A percentile compares a stretch with the other conserved stretches of the same genome.
Evolutionary conservation across 306 rosid genomes (phyloP).

Genomic region (Sicyos edulis): DNA sequence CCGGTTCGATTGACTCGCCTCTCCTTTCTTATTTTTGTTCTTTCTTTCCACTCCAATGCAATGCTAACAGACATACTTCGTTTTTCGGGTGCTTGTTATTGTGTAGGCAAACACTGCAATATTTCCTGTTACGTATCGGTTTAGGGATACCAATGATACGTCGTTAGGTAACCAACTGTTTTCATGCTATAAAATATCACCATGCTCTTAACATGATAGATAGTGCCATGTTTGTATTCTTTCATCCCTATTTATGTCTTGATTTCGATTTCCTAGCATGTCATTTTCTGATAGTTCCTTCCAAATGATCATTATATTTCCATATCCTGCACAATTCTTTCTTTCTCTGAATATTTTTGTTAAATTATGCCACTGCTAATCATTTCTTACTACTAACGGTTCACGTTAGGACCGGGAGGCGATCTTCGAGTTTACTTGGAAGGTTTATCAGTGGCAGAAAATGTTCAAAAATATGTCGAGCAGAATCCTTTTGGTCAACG

Average conservation of each 20-base stretch:
- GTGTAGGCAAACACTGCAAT: slow-evolving; percentile 62
- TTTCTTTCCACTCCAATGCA: slow-evolving; percentile 16
- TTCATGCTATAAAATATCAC: slow-evolving; percentile 23
- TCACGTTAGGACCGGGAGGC: slow-evolving; percentile 62
- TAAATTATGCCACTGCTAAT: not conserved
- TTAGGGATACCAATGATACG: slow-evolving; percentile 35
- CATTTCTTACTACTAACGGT: not conserved
- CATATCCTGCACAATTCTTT: not conserved
- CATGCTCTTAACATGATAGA: slow-evolving; percentile 11
- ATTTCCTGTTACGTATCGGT: slow-evolving; percentile 60
- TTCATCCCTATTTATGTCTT: not conserved
- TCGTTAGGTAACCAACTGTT: slow-evolving; percentile 55
- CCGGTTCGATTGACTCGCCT: slow-evolving; percentile 50
- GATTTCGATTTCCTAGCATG: not conserved
- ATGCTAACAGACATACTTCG: not conserved
- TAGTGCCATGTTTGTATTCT: not conserved
- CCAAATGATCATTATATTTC: not conserved
- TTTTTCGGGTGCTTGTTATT: slow-evolving; percentile 27
- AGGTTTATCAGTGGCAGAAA: slow-evolving; percentile 51
- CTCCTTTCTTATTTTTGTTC: not conserved
- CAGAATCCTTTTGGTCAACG: slow-evolving; percentile 65
- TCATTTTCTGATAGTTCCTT: slow-evolving; percentile 1
- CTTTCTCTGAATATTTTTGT: slow-evolving; percentile 4
- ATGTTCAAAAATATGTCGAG: slow-evolving; percentile 52
- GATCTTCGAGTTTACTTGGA: slow-evolving; percentile 59